Percentiles rank a stretch among this genome's conserved stretches.
Evolutionary conservation across 2,329 filamentous ascomycete genomes (phyloP).

Genomic region (Colletotrichum gigasporum): DNA sequence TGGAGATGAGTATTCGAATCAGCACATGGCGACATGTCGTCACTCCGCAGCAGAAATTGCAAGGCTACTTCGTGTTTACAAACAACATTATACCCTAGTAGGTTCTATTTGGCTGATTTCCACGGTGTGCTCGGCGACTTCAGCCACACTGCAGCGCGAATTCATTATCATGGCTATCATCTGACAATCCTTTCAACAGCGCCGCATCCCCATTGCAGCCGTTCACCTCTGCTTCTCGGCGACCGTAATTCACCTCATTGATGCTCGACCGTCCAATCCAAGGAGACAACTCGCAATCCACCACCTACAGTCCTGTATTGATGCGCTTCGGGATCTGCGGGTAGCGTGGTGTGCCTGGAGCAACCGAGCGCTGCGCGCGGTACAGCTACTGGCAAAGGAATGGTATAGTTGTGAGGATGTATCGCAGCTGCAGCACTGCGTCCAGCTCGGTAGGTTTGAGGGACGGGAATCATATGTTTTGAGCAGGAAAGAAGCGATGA

Average conservation of each 20-base stretch:
- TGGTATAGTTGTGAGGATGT: slow-evolving; percentile 32
- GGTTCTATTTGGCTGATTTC: background rate
- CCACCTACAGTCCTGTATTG: slow-evolving; percentile 29
- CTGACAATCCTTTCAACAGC: no score
- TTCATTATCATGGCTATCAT: no score
- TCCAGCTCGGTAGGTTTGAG: background rate
- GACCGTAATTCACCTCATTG: slow-evolving; percentile 33
- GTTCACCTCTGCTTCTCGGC: slow-evolving; percentile 34
- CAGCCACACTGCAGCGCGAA: fast-evolving
- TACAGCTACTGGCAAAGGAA: slow-evolving; percentile 27
- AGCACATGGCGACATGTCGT: slow-evolving; percentile 33
- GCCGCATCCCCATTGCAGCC: slow-evolving; percentile 33
- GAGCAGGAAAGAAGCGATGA: no score
- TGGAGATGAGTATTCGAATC: background rate
- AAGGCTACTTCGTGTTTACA: slow-evolving; percentile 33
- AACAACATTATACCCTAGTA: slow-evolving; percentile 36
- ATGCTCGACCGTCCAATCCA: slow-evolving; percentile 28
- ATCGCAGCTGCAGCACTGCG: slow-evolving; percentile 18
- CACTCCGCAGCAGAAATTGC: slow-evolving; percentile 35
- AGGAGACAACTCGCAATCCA: slow-evolving; percentile 26
- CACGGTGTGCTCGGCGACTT: no score
- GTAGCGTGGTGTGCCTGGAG: slow-evolving; percentile 33
- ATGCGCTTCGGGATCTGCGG: slow-evolving; percentile 27
- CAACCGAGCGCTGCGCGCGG: slow-evolving; percentile 24
- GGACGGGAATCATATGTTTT: background rate